Base-by-base conservation (phyloP, 2,329 filamentous ascomycete genomes). In the Hysterium pulicare region DNA sequence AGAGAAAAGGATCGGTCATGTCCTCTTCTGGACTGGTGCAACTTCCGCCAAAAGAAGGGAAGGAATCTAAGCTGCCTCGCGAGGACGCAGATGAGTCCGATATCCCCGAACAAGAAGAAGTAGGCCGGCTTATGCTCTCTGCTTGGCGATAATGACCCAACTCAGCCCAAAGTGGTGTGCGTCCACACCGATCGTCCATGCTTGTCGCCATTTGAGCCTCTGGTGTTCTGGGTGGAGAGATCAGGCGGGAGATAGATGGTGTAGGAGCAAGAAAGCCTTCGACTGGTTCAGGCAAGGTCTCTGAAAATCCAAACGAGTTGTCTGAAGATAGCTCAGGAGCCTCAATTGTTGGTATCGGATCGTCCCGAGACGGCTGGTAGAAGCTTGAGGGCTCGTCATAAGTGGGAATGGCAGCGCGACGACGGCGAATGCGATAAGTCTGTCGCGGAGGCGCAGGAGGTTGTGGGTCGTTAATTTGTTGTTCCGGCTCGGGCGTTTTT, bases 61-160 rank as follows among this genome's bases (percentile, higher is more conserved):
- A 74, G 2, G 78, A 80, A 13, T 71, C 69, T 38, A 74, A 72
- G 17, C 78, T 83, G 51, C 75, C 77, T 38, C 72, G 71, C 0
- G 81, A 83, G 10, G 79, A 81, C 15, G 77, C 62, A 2, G 81
- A 84, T 1, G 81, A 84, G 56, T 84, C 77, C 2, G 81, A 83
- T 33, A 76, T 71, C 42, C 74, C 72, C 2, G 79, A 83, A 52
- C 74, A 77, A 4, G 76, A 72, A 3, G 81, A 83, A 5, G 71
- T 70, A 3, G 81, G 76, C 33, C 81, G 74, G 52, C 70, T 69
- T 38, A 81, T 73, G 17, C 65, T 62, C 37, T 73, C 68, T 22
- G 68, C 72, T 31, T 56, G 59, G 38, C 48, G 51, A 51, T 53
- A 47, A 11, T 53, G 49, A 30, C 51, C 59, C 11, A 61, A 54